These are phyloP conservation scores for Penicillium aurantiogriseum DNA, from an alignment of 2,329 filamentous ascomycete genomes.

Conservation along the genomic window DNA sequence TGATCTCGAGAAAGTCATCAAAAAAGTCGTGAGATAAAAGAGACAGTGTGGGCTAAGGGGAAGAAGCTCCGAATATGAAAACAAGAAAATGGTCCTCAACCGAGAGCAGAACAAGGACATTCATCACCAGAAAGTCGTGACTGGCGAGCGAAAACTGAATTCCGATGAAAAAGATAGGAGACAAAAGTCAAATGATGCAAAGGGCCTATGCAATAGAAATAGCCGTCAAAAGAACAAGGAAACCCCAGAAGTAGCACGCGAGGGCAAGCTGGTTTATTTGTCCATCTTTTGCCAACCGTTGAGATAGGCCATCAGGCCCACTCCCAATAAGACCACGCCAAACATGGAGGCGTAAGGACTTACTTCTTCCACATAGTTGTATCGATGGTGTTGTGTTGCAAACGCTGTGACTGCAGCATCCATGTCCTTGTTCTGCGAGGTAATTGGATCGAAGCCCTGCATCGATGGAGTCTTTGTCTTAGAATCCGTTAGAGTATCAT, in stretches of 20 bases:
- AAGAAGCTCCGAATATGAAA: constrained; percentile 16
- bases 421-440: constrained; percentile 45
- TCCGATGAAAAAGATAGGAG: constrained; percentile 19
- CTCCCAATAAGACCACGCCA: constrained; percentile 75
- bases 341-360: constrained; percentile 79
- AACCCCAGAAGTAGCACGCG: constrained; percentile 18
- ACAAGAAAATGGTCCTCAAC: constrained; percentile 15
- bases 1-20: constrained; percentile 11
- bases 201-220: constrained; percentile 20
- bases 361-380: constrained; percentile 51
- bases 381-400: constrained; percentile 37
- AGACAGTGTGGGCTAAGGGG: constrained; percentile 22
- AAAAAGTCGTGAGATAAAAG: constrained; percentile 15
- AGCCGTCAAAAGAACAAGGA: constrained; percentile 17
- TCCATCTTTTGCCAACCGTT: constrained; percentile 72
- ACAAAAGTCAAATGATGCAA: constrained; percentile 22
- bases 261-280: constrained; percentile 33
- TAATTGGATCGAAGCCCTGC: constrained; percentile 48
- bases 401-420: constrained; percentile 44
- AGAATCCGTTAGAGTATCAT: constrained; percentile 10
- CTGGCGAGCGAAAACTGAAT: constrained; percentile 22
- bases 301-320: constrained; percentile 82
- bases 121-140: constrained; percentile 25
- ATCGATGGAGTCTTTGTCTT: constrained; percentile 16
- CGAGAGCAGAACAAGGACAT: constrained; percentile 15